Conservation (phyloP, 2,329 filamentous ascomycete species). For the Diplodia mutila region DNA sequence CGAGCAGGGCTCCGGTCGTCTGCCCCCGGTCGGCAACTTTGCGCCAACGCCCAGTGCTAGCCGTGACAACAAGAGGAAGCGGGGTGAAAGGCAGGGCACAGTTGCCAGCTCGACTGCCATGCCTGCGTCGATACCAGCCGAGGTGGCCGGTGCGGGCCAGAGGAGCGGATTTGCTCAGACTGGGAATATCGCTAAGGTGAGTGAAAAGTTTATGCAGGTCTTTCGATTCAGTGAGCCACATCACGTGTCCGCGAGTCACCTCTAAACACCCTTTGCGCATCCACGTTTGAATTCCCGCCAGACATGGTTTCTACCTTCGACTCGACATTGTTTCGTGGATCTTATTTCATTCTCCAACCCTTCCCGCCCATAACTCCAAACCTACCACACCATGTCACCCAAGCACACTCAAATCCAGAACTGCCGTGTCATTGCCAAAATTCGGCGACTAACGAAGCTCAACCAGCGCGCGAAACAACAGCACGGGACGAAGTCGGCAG, state of each 20-base stretch:
- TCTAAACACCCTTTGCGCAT: neutral
- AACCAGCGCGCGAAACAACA: conserved; percentile 74
- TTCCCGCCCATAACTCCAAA: neutral
- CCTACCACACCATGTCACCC: neutral
- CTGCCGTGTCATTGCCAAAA: neutral
- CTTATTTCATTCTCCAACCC: neutral
- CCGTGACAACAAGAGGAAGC: conserved; percentile 86
- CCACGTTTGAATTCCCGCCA: neutral
- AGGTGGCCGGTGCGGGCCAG: conserved; percentile 33
- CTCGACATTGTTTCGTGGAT: neutral
- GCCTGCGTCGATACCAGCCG: conserved; percentile 39
- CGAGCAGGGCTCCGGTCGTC: conserved; percentile 47
- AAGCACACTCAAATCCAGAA: too few species aligned
- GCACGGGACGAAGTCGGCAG: conserved; percentile 60
- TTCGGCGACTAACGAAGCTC: neutral
- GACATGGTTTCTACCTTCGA: too few species aligned
- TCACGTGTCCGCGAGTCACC: conserved; percentile 8
- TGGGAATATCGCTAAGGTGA: conserved; percentile 39
- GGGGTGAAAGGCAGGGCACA: conserved; percentile 63
- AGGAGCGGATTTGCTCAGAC: conserved; percentile 36
- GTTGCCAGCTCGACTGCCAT: conserved; percentile 47
- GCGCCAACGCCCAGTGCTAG: conserved; percentile 79
- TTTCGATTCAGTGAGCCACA: neutral
- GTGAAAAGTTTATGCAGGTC: conserved; percentile 18
- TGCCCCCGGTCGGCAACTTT: conserved; percentile 95